Percentiles rank a stretch among this genome's conserved stretches.
phyloP scores from a whole-genome alignment of 306 rosid species.

The Echinosophora koreensis region DNA sequence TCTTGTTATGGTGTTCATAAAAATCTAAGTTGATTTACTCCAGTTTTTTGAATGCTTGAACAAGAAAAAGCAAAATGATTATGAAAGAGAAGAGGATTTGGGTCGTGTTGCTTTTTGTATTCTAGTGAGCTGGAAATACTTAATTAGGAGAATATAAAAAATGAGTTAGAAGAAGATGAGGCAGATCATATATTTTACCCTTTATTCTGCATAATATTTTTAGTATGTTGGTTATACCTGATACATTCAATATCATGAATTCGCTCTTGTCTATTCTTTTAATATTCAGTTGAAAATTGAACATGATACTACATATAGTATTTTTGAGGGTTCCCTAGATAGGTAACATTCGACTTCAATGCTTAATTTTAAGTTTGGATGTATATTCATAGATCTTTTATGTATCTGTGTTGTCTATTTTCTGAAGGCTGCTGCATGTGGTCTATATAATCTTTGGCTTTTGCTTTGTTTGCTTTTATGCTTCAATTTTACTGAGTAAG shows the following conservation, averaged over 20 bases:
- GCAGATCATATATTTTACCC: constrained; percentile 9
- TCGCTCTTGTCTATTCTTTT: constrained; percentile 12
- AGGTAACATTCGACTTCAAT: constrained; percentile 4
- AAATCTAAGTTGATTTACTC: background rate
- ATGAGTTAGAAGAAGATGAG: background rate
- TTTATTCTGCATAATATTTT: background rate
- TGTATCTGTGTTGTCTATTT: background rate
- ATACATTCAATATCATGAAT: constrained; percentile 25
- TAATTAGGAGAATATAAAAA: background rate
- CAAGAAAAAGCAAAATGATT: constrained; percentile 15
- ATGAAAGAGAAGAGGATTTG: background rate
- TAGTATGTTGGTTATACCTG: background rate
- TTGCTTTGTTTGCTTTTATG: constrained; percentile 8
- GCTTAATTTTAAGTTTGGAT: constrained; percentile 12
- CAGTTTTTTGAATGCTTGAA: background rate
- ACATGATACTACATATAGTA: background rate
- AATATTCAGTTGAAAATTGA: background rate
- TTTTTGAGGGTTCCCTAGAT: background rate
- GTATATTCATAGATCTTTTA: constrained; percentile 20
- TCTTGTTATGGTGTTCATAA: background rate
- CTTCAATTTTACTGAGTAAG: constrained; percentile 17
- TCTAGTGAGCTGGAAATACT: constrained; percentile 26
- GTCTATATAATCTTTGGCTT: constrained; percentile 22
- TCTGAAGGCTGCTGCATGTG: constrained; percentile 18
- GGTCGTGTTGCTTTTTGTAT: background rate